A percentile compares a stretch with the other conserved stretches of the same genome.
Conservation (phyloP, 2,329 filamentous ascomycete genomes). For the Calonectria crousiana region DNA sequence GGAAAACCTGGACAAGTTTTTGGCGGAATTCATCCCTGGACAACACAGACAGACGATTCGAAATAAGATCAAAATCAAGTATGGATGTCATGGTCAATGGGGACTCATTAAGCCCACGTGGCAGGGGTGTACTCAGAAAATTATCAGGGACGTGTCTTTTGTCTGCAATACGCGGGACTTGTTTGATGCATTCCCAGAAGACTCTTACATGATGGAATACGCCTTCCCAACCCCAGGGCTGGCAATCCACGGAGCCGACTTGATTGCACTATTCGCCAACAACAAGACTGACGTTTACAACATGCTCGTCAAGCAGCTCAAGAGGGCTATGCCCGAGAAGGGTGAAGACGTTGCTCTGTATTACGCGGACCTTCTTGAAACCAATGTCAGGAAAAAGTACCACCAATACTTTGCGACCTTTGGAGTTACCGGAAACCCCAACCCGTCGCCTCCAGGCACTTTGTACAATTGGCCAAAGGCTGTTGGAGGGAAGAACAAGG, state of each 20-base stretch:
- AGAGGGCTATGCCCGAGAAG: background rate
- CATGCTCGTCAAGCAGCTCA: background rate
- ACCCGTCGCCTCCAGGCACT: background rate
- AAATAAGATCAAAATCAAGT: background rate
- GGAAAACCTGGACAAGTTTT: background rate
- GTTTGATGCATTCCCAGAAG: background rate
- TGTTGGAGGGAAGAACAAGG: background rate
- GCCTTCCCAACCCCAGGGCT: background rate
- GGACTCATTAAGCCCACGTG: background rate
- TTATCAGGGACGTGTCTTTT: constrained; percentile 23
- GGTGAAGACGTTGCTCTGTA: background rate
- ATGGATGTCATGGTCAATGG: background rate
- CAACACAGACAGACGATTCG: background rate
- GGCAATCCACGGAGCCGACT: constrained; percentile 6
- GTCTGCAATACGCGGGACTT: constrained; percentile 31
- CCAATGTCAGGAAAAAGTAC: background rate
- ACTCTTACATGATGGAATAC: constrained; percentile 28
- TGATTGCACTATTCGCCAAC: constrained; percentile 15
- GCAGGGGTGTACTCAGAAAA: background rate
- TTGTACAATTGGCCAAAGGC: background rate
- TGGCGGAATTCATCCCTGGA: constrained; percentile 13
- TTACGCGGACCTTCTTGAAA: background rate
- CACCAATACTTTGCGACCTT: background rate
- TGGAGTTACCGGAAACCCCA: background rate
- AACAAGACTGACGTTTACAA: background rate